Percentiles rank a stretch among this genome's conserved stretches.
phyloP scores from a whole-genome alignment of 169 alveolate genomes.

The Perkinsus marinus region DNA sequence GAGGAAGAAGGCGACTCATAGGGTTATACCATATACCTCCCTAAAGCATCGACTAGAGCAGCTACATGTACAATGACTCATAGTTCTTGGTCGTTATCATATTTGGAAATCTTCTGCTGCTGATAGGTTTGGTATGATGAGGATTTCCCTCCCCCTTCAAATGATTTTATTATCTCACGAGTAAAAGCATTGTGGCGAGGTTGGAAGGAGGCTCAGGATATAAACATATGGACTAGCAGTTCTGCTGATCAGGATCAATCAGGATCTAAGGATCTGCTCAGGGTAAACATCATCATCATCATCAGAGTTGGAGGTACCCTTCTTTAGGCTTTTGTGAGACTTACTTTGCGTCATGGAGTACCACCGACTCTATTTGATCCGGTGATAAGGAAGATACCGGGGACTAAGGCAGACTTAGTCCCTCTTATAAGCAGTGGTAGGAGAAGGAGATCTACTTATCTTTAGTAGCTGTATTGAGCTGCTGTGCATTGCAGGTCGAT shows the following conservation, averaged over 20 bases:
- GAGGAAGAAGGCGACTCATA: background rate
- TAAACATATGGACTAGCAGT: background rate
- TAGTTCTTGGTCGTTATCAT: background rate
- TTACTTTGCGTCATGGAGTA: background rate
- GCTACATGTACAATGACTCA: background rate
- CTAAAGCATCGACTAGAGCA: background rate
- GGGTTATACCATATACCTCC: background rate
- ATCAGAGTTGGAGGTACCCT: background rate
- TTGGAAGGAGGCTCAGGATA: background rate
- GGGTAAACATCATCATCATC: background rate
- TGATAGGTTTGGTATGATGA: background rate
- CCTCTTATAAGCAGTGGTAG: background rate
- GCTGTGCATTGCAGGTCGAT: too few species aligned
- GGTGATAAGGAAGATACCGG: background rate
- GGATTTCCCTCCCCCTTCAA: background rate
- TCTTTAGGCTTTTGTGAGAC: background rate
- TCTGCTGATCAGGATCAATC: too few species aligned
- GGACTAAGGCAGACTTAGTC: background rate
- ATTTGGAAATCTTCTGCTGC: background rate
- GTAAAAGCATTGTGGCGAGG: background rate
- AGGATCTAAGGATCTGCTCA: background rate
- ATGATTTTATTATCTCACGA: background rate
- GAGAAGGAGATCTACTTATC: background rate
- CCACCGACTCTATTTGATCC: background rate
- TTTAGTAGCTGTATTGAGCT: background rate